Percentiles rank a stretch among this genome's conserved stretches.
These are phyloP conservation scores for Polyplosphaeria fusca DNA, from an alignment of 495 filamentous ascomycete species.

Conservation along the genomic window DNA sequence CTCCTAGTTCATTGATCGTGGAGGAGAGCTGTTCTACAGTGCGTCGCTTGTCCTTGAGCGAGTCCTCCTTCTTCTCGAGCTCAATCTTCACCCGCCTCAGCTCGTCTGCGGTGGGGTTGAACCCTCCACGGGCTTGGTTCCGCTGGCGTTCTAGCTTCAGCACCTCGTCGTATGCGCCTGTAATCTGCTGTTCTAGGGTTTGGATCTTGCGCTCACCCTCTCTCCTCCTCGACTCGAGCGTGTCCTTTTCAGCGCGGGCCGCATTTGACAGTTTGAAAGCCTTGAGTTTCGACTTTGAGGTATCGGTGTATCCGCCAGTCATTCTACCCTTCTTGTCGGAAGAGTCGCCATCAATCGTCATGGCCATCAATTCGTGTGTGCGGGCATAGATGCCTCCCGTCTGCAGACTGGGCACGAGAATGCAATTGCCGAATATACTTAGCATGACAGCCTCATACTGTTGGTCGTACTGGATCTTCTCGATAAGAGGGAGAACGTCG, in stretches of 20 bases:
- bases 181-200: constrained; percentile 79
- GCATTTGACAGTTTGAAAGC: constrained; percentile 72
- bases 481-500: constrained; percentile 82
- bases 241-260: constrained; percentile 71
- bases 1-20: constrained; percentile 69
- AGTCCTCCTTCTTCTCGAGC: constrained; percentile 69
- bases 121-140: constrained; percentile 75
- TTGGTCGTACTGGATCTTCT: constrained; percentile 76
- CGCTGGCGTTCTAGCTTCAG: constrained; percentile 79
- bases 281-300: constrained; percentile 74
- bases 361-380: constrained; percentile 84
- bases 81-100: constrained; percentile 66
- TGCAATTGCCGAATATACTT: constrained; percentile 92
- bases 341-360: constrained; percentile 90
- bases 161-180: constrained; percentile 70
- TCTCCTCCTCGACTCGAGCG: constrained; percentile 53
- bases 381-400: constrained; percentile 85
- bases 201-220: constrained; percentile 68
- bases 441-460: constrained; percentile 80
- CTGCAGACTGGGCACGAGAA: constrained; percentile 85
- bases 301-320: constrained; percentile 89
- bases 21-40: constrained; percentile 71
- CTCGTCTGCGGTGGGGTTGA: constrained; percentile 72
- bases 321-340: constrained; percentile 91
- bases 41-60: constrained; percentile 66